phyloP scores from a whole-genome alignment of 768 basidiomycete genomes.

The Pisolithus sp. region DNA sequence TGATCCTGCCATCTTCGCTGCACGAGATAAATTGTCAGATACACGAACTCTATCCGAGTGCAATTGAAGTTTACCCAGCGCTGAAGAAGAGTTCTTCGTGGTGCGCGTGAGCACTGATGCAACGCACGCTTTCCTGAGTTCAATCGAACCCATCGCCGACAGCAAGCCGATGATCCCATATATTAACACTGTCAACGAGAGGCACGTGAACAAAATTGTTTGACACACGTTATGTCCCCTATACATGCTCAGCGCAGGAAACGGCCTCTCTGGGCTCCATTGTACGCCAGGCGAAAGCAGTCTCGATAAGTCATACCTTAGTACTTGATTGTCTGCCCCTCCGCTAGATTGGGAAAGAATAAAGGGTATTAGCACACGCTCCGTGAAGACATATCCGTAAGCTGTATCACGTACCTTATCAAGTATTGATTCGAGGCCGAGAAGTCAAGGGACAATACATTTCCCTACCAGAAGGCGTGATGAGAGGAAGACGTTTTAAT shows the following conservation, averaged over 20 bases:
- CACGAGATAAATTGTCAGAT: conserved; percentile 8
- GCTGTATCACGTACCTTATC: conserved; percentile 47
- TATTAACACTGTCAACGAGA: conserved; percentile 3
- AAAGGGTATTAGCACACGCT: background rate
- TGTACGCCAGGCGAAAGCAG: conserved; percentile 13
- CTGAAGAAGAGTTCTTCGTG: conserved; percentile 65
- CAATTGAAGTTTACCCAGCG: conserved; percentile 42
- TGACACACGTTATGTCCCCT: conserved; percentile 26
- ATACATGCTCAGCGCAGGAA: conserved; percentile 21
- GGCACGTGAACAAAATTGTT: conserved; percentile 3
- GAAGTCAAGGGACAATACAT: conserved; percentile 67
- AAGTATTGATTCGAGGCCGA: conserved; percentile 59
- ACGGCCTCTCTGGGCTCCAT: conserved; percentile 5
- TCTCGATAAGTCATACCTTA: conserved; percentile 48
- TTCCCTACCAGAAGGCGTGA: conserved; percentile 38
- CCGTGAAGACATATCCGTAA: background rate
- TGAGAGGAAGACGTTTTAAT: background rate
- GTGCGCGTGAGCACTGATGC: conserved; percentile 56
- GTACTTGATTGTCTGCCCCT: conserved; percentile 45
- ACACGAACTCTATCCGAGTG: conserved; percentile 1
- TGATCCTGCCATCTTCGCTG: conserved; percentile 68
- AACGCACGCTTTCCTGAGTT: conserved; percentile 58
- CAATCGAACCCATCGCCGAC: background rate
- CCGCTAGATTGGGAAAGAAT: conserved; percentile 33
- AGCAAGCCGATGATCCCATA: background rate